These are phyloP conservation scores for Tulasnella calospora DNA, from an alignment of 768 basidiomycete genomes.

Conservation along the genomic window DNA sequence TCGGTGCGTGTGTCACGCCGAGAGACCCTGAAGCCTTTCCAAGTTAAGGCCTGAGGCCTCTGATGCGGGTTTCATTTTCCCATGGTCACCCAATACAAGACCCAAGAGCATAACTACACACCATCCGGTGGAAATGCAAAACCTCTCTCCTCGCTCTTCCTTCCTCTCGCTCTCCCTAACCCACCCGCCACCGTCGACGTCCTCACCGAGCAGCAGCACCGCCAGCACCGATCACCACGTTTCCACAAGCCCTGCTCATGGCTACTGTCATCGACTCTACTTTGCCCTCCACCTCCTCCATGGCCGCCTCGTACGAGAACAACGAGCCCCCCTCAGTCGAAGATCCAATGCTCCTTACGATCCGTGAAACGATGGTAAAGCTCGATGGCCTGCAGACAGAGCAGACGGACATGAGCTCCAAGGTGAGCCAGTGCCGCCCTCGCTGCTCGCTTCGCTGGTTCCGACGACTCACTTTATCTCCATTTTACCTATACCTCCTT, in stretches of 20 bases:
- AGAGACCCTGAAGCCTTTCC: constrained; percentile 5
- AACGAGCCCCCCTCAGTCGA: constrained; percentile 9
- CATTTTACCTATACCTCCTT: constrained; percentile 12
- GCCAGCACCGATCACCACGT: not conserved
- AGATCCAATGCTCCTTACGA: constrained; percentile 22
- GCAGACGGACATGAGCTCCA: constrained; percentile 16
- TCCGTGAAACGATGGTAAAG: constrained; percentile 20
- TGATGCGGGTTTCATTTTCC: constrained; percentile 11
- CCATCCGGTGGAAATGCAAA: constrained; percentile 5
- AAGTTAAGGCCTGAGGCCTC: constrained; percentile 3
- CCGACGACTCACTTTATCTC: constrained; percentile 17
- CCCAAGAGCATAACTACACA: not conserved
- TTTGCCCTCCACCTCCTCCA: constrained; percentile 5
- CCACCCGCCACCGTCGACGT: not conserved
- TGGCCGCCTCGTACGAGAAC: constrained; percentile 20
- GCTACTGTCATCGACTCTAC: constrained; percentile 1
- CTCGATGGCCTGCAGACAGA: not conserved
- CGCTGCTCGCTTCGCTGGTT: not conserved
- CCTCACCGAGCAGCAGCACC: not conserved
- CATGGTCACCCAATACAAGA: constrained; percentile 7
- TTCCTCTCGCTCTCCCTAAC: not conserved
- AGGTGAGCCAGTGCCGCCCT: constrained; percentile 13
- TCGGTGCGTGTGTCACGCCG: constrained; percentile 4
- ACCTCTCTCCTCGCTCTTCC: not conserved
- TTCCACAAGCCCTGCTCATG: not conserved